Conservation (phyloP, 805 yeast genomes). For the Lipomyces starkeyi region DNA sequence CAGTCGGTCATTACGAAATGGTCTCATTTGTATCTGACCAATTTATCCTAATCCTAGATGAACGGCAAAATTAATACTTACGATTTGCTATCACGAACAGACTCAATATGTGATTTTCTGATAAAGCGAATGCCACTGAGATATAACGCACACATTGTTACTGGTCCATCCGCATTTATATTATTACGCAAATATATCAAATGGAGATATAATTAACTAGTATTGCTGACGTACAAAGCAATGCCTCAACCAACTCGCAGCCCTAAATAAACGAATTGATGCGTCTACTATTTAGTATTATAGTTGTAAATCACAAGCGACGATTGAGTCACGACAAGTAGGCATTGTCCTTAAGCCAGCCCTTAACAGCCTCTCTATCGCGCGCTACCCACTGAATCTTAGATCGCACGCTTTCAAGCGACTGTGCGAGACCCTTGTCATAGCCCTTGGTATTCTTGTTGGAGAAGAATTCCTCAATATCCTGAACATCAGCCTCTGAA, state of each 20-base stretch:
- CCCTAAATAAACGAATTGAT: neutral
- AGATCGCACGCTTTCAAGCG: constrained; percentile 60
- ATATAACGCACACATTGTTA: too few relatives aligned
- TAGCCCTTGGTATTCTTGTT: constrained; percentile 59
- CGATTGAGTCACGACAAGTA: constrained; percentile 27
- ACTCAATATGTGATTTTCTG: too few relatives aligned
- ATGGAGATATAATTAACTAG: neutral
- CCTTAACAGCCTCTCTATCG: constrained; percentile 39
- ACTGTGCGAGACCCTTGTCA: constrained; percentile 64
- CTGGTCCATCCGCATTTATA: neutral
- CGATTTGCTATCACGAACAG: too few relatives aligned
- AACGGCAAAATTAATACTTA: too few relatives aligned
- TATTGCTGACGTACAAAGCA: neutral
- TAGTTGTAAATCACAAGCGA: neutral
- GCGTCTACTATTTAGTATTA: neutral
- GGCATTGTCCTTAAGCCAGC: constrained; percentile 41
- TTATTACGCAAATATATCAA: too few relatives aligned
- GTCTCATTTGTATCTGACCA: too few relatives aligned
- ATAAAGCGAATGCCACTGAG: neutral
- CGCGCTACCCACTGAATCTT: constrained; percentile 59
- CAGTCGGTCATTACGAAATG: too few relatives aligned
- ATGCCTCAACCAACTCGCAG: neutral
- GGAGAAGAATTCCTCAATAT: constrained; percentile 54
- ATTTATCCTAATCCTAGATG: too few relatives aligned
- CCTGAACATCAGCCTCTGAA: constrained; percentile 51